Evolutionary conservation across 306 rosid species (phyloP).

Genomic region (Corylus avellana): DNA sequence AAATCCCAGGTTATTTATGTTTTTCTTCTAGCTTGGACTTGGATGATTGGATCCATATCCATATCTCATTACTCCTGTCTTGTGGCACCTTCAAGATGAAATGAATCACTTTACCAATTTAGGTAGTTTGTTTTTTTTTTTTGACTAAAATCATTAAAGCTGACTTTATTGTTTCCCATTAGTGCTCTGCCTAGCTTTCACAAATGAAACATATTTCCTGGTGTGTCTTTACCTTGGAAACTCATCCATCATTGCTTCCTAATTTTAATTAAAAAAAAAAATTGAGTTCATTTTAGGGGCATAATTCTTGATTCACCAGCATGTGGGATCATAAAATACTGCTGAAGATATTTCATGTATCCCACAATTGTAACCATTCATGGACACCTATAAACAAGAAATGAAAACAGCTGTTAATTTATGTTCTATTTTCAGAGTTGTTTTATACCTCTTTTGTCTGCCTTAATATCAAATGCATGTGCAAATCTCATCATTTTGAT

Average conservation of each 20-base stretch:
- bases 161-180: background rate
- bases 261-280: background rate
- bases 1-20: background rate
- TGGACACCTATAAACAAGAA: background rate
- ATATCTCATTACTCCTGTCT: background rate
- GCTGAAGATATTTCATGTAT: background rate
- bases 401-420: background rate
- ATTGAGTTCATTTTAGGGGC: background rate
- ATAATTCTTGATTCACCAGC: background rate
- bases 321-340: background rate
- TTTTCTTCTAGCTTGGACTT: background rate
- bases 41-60: background rate
- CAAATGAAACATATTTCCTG: background rate
- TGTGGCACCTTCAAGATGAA: slow-evolving; percentile 1
- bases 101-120: background rate
- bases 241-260: background rate
- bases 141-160: slow-evolving; percentile 8
- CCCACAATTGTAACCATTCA: background rate
- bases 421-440: slow-evolving; percentile 18
- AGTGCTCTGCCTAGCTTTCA: background rate
- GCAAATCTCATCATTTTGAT: slow-evolving; percentile 24
- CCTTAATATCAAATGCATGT: background rate
- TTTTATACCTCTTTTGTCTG: background rate
- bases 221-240: background rate
- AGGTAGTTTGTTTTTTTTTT: background rate